A percentile compares a stretch with the other conserved stretches of the same genome.
These are phyloP conservation scores for Croton setiger DNA, from an alignment of 441 rosid species.

Conservation along the genomic window DNA sequence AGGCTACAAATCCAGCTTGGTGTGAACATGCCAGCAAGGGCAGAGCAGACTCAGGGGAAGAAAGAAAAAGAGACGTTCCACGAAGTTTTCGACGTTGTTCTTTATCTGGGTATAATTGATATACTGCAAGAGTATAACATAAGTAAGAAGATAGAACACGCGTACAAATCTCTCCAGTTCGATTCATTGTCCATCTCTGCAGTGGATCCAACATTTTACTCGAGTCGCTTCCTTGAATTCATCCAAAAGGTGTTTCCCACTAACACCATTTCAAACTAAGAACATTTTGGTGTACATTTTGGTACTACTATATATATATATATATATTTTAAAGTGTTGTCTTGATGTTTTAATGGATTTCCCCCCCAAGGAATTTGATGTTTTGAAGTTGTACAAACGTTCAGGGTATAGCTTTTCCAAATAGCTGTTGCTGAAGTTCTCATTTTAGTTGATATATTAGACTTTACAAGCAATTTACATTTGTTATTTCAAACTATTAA, in stretches of 20 bases:
- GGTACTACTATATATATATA: too few relatives aligned
- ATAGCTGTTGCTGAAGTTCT: neutral
- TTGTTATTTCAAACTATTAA: too few relatives aligned
- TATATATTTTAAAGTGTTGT: neutral
- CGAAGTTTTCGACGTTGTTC: constrained; percentile 75
- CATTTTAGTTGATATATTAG: too few relatives aligned
- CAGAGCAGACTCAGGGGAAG: constrained; percentile 74
- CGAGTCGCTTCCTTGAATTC: constrained; percentile 79
- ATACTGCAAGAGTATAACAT: constrained; percentile 91
- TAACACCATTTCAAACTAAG: constrained; percentile 25
- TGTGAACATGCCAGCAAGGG: constrained; percentile 98
- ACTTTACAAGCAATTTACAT: too few relatives aligned
- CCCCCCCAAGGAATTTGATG: neutral
- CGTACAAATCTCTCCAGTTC: constrained; percentile 87
- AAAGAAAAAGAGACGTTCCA: constrained; percentile 64
- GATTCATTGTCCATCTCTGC: constrained; percentile 86
- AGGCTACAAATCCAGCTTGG: constrained; percentile 97
- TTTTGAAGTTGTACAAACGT: neutral
- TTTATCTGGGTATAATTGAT: constrained; percentile 89
- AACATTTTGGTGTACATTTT: constrained; percentile 9
- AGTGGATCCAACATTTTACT: constrained; percentile 86
- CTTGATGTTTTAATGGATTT: neutral
- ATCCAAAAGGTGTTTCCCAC: constrained; percentile 72
- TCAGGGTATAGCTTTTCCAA: constrained; percentile 5
- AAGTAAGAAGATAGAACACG: constrained; percentile 87